Evolutionary conservation across 768 basidiomycete genomes (phyloP).

Genomic region (Boletus bicolor): DNA sequence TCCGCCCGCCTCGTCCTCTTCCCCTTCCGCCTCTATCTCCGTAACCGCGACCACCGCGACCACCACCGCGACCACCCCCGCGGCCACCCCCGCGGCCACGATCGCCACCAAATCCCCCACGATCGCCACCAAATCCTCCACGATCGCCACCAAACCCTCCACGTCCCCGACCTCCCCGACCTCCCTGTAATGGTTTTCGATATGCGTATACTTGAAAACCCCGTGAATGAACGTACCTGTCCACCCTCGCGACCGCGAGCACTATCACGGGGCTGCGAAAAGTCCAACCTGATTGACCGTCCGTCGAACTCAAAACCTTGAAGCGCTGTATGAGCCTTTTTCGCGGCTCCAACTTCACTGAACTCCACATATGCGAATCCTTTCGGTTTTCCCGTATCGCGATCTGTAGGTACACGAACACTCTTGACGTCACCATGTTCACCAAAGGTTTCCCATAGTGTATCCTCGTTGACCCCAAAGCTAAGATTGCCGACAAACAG

Average conservation of each 20-base stretch:
- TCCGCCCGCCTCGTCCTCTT: slow-evolving; percentile 43
- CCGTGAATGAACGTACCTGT: slow-evolving; percentile 34
- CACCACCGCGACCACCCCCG: slow-evolving; percentile 39
- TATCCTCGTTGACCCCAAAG: slow-evolving; percentile 76
- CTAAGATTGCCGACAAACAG: slow-evolving; percentile 92
- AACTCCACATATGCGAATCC: slow-evolving; percentile 98
- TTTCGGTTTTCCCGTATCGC: slow-evolving; percentile 86
- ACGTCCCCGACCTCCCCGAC: slow-evolving; percentile 34
- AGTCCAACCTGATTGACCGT: slow-evolving; percentile 78
- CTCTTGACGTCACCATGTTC: slow-evolving; percentile 82
- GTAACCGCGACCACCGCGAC: slow-evolving; percentile 39
- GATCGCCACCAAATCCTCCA: slow-evolving; percentile 9
- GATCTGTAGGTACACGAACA: slow-evolving; percentile 89
- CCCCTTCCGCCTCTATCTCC: slow-evolving; percentile 35
- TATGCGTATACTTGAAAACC: neutral
- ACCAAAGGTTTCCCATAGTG: slow-evolving; percentile 85
- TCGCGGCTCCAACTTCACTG: slow-evolving; percentile 72
- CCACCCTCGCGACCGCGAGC: slow-evolving; percentile 51
- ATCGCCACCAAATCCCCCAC: slow-evolving; percentile 26
- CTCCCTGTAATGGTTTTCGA: slow-evolving; percentile 20
- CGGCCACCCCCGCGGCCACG: slow-evolving; percentile 31
- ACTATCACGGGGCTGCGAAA: slow-evolving; percentile 74
- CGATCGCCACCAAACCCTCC: slow-evolving; percentile 29
- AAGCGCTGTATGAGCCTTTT: slow-evolving; percentile 70
- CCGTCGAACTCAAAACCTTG: slow-evolving; percentile 79